Evolutionary conservation across 108 stramenopile species (phyloP), one percentile per base, ranked within the genome.

Genomic region (Asterionellopsis glacialis): DNA sequence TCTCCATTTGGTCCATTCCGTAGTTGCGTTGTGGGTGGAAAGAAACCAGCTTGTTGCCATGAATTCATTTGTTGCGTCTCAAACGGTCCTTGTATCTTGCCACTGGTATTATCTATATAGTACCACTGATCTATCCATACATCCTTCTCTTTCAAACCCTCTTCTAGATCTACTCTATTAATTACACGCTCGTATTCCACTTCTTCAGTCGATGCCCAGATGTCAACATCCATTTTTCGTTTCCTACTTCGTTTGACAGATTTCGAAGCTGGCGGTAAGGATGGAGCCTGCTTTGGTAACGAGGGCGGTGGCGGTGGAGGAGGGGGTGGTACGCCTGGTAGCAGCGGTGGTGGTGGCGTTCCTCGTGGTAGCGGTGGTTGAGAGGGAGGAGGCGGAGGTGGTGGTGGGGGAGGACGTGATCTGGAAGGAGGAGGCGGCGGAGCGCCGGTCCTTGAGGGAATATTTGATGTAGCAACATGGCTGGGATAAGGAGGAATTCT

Each of bases 171-270:
- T 45, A 72, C 70, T 44, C 42, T 55, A 64, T 83, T 70, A 66
- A 54, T 51, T 59, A 51, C 41, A 60, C 55, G 50, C 59, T 88
- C 88, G 57, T 86, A 89, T 15, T 82, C 71, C 53, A 93, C 79
- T 73, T 93, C 91, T 61, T 93, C 91, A 14, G 55, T 69, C 9
- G 86, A 85, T 18, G 91, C 91, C 91, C 91, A 93, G 71, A 93
- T 85, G 61, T 93, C 91, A 5, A 71, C 83, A 12, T 18, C 47
- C 38, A 26, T 49, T 26, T 59, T 21, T 33, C 33, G 33, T 33
- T 33, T 33, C 33, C 33, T 2, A 33, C 33, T 33, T 33, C 33
- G 33, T 33, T 33, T 33, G 5, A 33, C 33, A 33, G 33, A 33
- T 33, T 33, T 33, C 5, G 33, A 33, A 33, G 33, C 33, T 45